Base-by-base conservation (phyloP, 345 rosid genomes). In the Cardamine chenopodiifolia region DNA sequence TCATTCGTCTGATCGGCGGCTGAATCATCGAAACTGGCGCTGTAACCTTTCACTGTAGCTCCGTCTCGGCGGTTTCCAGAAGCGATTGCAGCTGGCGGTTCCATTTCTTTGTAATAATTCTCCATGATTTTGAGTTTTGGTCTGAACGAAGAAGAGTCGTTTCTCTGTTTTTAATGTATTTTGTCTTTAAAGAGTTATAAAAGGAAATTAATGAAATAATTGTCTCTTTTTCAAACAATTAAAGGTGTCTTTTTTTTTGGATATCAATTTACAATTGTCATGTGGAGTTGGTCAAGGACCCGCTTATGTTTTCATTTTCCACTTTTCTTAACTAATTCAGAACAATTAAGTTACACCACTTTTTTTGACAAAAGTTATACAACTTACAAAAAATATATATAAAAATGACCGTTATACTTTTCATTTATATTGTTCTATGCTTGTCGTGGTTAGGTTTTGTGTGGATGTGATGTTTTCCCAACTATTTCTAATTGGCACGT, bases 401-500 rank as follows among this genome's bases (percentile, higher is more conserved):
- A n/a, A n/a, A n/a, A n/a, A n/a, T n/a, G n/a, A n/a, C n/a, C n/a
- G n/a, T n/a, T n/a, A n/a, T n/a, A n/a, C n/a, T n/a, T 47, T 58
- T 58, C 31, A 34, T 48, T 8, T 10, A 1, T 9, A 1, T n/a
- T 11, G 6, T 66, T 3, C 12, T 57, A 18, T 25, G 60, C 31
- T 61, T 67, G 57, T 61, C 1, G n/a, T 65, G 12, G 56, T 52
- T 54, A 62, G 80, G 75, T 54, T 62, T 62, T 70, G 61, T 70
- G 80, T 70, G 76, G 80, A 56, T 58, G 62, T 71, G 61, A 70
- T 63, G 47, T 22, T 63, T 54, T 70, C 71, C 61, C 66, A 56
- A 56, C 45, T 23, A 31, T 62, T 31, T 55, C 6, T 5, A 7
- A 6, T 63, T n/a, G 53, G 26, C 76, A 77, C 72, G 60, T 70